These are phyloP conservation scores for Quercus tomentella DNA, from an alignment of 331 rosid genomes.

Conservation along the genomic window DNA sequence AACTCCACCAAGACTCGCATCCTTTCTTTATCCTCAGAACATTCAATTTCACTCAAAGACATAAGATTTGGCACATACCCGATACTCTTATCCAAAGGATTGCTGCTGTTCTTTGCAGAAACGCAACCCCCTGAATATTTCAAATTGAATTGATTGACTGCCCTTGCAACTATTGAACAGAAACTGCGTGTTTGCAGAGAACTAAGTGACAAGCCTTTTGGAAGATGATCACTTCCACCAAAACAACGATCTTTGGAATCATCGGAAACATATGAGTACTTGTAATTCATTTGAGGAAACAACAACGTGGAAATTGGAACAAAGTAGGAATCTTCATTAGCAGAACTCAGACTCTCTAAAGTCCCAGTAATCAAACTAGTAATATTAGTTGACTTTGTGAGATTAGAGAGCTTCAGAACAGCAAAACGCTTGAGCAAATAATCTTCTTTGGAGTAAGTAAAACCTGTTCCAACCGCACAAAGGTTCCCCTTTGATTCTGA, in stretches of 20 bases:
- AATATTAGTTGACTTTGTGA: constrained; percentile 29
- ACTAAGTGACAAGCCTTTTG: constrained; percentile 23
- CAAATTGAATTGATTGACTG: constrained; percentile 24
- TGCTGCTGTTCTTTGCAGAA: constrained; percentile 35
- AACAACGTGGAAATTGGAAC: constrained; percentile 40
- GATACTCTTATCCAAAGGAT: constrained; percentile 25
- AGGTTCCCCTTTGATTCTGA: constrained; percentile 50
- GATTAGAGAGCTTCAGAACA: constrained; percentile 46
- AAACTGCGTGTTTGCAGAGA: constrained; percentile 1
- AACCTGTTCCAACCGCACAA: constrained; percentile 51
- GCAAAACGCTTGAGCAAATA: not conserved
- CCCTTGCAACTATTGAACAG: constrained; percentile 22
- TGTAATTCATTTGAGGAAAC: constrained; percentile 40
- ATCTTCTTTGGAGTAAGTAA: constrained; percentile 12
- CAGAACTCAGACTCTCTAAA: constrained; percentile 41
- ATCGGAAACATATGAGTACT: constrained; percentile 29
- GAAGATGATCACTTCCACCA: constrained; percentile 9
- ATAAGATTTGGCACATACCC: constrained; percentile 25
- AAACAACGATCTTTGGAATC: constrained; percentile 5
- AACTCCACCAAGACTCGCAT: constrained; percentile 34
- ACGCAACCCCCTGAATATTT: constrained; percentile 36
- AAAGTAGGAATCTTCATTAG: constrained; percentile 20
- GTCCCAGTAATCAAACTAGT: constrained; percentile 46
- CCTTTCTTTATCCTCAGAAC: constrained; percentile 18
- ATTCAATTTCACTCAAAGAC: constrained; percentile 28